phyloP scores from a whole-genome alignment of 2,329 filamentous ascomycete genomes.

The Lojkania enalia region DNA sequence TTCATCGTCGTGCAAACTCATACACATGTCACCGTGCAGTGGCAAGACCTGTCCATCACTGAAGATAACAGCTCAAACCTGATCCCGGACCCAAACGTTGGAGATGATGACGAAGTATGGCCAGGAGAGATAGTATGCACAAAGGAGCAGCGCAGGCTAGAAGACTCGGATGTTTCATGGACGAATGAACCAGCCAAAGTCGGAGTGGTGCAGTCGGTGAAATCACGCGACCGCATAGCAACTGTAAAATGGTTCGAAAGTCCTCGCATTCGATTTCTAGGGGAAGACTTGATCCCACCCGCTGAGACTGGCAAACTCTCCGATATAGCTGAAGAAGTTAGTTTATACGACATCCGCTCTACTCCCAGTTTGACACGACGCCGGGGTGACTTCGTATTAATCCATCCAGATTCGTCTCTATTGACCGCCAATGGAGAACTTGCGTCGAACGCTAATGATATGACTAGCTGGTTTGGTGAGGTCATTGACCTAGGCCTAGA shows the following conservation, averaged over 20 bases:
- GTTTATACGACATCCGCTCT: constrained; percentile 60
- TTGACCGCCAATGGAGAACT: no score
- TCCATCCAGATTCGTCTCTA: constrained; percentile 36
- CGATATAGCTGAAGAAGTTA: constrained; percentile 55
- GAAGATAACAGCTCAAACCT: constrained; percentile 51
- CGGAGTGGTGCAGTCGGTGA: constrained; percentile 61
- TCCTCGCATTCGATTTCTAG: constrained; percentile 36
- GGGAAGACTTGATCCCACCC: constrained; percentile 45
- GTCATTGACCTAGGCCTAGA: constrained; percentile 58
- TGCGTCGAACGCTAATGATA: constrained; percentile 5
- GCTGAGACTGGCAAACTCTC: constrained; percentile 49
- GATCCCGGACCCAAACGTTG: constrained; percentile 55
- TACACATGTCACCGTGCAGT: constrained; percentile 58
- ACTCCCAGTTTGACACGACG: constrained; percentile 54
- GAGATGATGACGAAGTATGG: constrained; percentile 60
- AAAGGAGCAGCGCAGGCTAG: constrained; percentile 41
- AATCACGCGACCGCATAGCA: constrained; percentile 60
- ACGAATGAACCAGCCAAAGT: constrained; percentile 52
- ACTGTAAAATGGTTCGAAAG: constrained; percentile 58
- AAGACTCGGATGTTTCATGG: constrained; percentile 24
- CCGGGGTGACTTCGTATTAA: constrained; percentile 58
- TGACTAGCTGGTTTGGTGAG: constrained; percentile 61
- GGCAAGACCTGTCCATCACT: constrained; percentile 61
- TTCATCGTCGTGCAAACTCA: constrained; percentile 55
- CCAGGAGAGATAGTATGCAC: constrained; percentile 60